phyloP scores from a whole-genome alignment of 306 rosid species.

The Biancaea sappan region DNA sequence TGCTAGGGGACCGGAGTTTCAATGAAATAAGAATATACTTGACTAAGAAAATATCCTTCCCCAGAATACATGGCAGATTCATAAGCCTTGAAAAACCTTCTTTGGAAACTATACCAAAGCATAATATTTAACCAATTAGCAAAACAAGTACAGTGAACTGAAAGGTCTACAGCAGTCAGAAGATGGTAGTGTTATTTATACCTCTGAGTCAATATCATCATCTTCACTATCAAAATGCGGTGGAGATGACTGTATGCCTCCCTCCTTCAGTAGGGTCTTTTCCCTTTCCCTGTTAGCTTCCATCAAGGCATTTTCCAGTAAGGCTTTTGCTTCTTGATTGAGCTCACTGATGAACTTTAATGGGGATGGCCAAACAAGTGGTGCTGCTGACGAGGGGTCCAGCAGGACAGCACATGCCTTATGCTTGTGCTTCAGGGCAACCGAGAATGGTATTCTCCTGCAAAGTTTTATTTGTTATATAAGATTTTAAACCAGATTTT shows the following conservation, averaged over 20 bases:
- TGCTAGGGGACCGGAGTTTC: too few species aligned
- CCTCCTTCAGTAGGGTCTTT: slow-evolving; percentile 61
- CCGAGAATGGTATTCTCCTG: slow-evolving; percentile 80
- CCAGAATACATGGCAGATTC: too few species aligned
- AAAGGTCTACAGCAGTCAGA: background rate
- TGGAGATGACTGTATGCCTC: slow-evolving; percentile 45
- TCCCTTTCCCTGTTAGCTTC: slow-evolving; percentile 91
- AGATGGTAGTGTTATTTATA: slow-evolving; percentile 34
- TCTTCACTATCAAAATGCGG: slow-evolving; percentile 50
- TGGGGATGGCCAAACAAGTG: slow-evolving; percentile 94
- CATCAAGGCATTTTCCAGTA: slow-evolving; percentile 75
- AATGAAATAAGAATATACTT: too few species aligned
- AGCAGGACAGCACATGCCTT: slow-evolving; percentile 73
- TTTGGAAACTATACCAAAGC: background rate
- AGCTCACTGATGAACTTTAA: slow-evolving; percentile 87
- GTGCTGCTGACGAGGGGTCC: slow-evolving; percentile 85
- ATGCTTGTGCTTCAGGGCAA: slow-evolving; percentile 76
- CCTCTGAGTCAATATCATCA: slow-evolving; percentile 72
- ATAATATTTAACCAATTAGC: background rate
- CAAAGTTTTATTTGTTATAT: slow-evolving; percentile 21
- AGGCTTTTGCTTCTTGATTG: slow-evolving; percentile 75
- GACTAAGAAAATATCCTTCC: too few species aligned
- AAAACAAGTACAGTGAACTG: background rate
- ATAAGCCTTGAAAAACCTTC: background rate
- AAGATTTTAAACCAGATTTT: slow-evolving; percentile 16